Evolutionary conservation across 208 protist species (phyloP), one percentile per base, ranked within the genome.

Genomic region (Sergeia podlipaevii): DNA sequence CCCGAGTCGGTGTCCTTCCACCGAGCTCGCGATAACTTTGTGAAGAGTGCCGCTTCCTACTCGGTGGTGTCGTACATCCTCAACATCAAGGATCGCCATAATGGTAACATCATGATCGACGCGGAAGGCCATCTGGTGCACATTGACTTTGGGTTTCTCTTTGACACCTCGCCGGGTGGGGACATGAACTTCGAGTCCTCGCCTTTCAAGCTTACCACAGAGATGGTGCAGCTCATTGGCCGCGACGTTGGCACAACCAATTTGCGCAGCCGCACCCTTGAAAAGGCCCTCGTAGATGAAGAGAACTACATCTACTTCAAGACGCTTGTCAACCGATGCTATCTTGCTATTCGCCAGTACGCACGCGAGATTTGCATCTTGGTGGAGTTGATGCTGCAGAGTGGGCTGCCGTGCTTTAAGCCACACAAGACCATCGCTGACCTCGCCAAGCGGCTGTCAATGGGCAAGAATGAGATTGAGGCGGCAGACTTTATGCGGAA

Each of bases 121-220:
- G 41, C 57, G 39, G 63, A 93, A 6, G 97, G 97, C 36, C 78
- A 92, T 54, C 60, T 98, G n/a, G 73, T 98, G 28, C 97, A 99
- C 76, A 99, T 99, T 70, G 97, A 99, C 80, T 99, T 98, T 74
- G 97, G 97, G 33, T 99, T 98, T 69, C 85, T 99, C 27, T 94
- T 99, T 39, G 89, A 92, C 49, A 91, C 82, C 63, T 96, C 92
- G 2, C 97, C 97, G n/a, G 74, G 93, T 58, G 95, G 96, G 10
- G 94, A 97, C 61, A 91, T 98, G 5, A 95, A 95, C 67, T 95
- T 97, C 65, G 93, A 97, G 59, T 93, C 83, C 11, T 82, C 96
- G 64, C 92, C 92, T 4, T 97, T 97, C 70, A 97, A 97, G 66
- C 73, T 97, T 27, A 91, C 86, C 18, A 76, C 73, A 18, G 93